Evolutionary conservation across 495 filamentous ascomycete genomes (phyloP).

Genomic region (Aspergillus incahuasiensis): DNA sequence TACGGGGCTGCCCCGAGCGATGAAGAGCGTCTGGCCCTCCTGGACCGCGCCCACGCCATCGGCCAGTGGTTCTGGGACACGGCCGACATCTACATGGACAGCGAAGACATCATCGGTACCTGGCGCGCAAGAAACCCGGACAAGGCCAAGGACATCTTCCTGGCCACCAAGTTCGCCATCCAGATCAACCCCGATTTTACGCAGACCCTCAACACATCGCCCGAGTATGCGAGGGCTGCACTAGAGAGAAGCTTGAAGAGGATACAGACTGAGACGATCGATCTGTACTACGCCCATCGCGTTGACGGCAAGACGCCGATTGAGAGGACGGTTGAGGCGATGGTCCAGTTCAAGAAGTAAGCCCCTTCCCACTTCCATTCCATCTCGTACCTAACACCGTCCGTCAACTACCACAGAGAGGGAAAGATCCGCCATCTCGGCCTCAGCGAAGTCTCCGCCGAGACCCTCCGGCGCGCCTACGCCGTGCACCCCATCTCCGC

Average conservation of each 20-base stretch:
- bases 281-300: constrained; percentile 58
- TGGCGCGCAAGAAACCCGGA: constrained; percentile 51
- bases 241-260: constrained; percentile 48
- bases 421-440: constrained; percentile 61
- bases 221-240: constrained; percentile 49
- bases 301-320: constrained; percentile 47
- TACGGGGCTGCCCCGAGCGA: constrained; percentile 42
- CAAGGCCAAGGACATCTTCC: constrained; percentile 54
- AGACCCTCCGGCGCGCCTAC: constrained; percentile 56
- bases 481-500: constrained; percentile 56
- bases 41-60: constrained; percentile 46
- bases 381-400: not conserved
- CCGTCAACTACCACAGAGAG: constrained; percentile 9
- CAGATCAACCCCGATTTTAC: constrained; percentile 12
- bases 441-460: constrained; percentile 53
- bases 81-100: constrained; percentile 46
- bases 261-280: constrained; percentile 50
- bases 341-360: constrained; percentile 43
- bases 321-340: constrained; percentile 55
- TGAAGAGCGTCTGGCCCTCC: constrained; percentile 34
- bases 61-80: constrained; percentile 59
- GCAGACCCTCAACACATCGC: constrained; percentile 38
- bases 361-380: not conserved
- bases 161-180: constrained; percentile 56
- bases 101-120: constrained; percentile 46